These are phyloP conservation scores for Macrolepiota dolichaula DNA, from an alignment of 768 basidiomycete genomes.

Conservation along the genomic window DNA sequence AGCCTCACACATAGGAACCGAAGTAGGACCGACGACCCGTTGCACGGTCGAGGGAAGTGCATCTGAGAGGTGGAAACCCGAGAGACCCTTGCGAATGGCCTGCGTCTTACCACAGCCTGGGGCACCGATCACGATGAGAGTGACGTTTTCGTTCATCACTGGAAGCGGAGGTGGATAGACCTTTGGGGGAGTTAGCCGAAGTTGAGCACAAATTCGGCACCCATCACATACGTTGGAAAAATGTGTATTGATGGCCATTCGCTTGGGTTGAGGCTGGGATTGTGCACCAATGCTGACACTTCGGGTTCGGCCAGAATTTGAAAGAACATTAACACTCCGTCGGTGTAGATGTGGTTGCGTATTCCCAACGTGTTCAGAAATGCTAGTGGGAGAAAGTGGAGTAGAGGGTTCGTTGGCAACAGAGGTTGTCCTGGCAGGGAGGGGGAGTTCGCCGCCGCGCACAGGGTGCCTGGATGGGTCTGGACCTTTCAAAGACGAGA, in stretches of 20 bases:
- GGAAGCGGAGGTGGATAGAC: background rate
- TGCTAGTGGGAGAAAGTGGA: background rate
- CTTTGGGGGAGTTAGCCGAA: background rate
- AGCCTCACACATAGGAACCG: constrained; percentile 5
- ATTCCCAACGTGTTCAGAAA: background rate
- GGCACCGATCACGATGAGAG: constrained; percentile 78
- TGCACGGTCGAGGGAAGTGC: constrained; percentile 28
- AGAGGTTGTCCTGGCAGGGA: constrained; percentile 47
- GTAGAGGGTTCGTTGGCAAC: background rate
- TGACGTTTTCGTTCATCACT: constrained; percentile 31
- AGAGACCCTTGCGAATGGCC: constrained; percentile 74
- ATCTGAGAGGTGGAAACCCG: constrained; percentile 51
- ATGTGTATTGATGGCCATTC: constrained; percentile 34
- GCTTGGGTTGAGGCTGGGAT: constrained; percentile 28
- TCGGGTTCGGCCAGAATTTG: constrained; percentile 44
- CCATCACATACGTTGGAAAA: constrained; percentile 22
- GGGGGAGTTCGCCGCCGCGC: constrained; percentile 59
- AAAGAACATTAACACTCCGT: constrained; percentile 5
- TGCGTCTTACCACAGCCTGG: constrained; percentile 82
- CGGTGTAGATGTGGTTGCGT: background rate
- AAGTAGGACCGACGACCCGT: constrained; percentile 3
- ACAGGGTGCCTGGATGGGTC: constrained; percentile 38
- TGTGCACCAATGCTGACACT: constrained; percentile 61
- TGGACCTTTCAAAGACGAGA: constrained; percentile 44
- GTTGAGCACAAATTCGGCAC: background rate